phyloP scores from a whole-genome alignment of 768 basidiomycete genomes.

The Steccherinum ochraceum region DNA sequence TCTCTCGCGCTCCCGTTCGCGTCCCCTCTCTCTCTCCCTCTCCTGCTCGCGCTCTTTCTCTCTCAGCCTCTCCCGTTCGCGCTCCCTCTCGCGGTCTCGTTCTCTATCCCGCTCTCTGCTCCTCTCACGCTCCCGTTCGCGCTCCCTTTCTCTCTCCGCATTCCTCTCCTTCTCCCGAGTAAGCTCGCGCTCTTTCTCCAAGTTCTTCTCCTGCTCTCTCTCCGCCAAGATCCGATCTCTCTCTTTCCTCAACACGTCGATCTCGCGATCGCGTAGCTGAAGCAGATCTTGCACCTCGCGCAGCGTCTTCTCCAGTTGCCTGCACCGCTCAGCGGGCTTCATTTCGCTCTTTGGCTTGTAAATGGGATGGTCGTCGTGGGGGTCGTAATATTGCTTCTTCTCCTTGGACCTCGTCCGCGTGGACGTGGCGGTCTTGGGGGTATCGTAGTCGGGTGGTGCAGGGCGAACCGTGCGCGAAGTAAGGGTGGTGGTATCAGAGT shows the following conservation, averaged over 20 bases:
- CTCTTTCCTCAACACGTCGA: conserved; percentile 45
- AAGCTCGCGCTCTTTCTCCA: conserved; percentile 12
- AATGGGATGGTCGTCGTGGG: conserved; percentile 34
- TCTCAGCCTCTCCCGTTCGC: conserved; percentile 14
- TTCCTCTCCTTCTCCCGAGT: conserved; percentile 2
- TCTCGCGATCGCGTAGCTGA: conserved; percentile 50
- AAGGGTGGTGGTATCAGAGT: neutral
- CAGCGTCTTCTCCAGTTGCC: conserved; percentile 54
- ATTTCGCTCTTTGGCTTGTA: conserved; percentile 22
- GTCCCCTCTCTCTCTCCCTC: conserved; percentile 1
- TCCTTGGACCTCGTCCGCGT: neutral
- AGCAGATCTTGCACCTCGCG: conserved; percentile 59
- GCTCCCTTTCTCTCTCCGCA: conserved; percentile 8
- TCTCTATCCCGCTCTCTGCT: conserved; percentile 14
- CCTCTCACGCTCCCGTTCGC: conserved; percentile 6
- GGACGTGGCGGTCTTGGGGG: neutral
- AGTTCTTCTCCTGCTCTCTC: conserved; percentile 19
- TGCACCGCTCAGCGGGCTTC: conserved; percentile 57
- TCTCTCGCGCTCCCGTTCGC: neutral
- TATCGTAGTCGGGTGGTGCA: conserved; percentile 10
- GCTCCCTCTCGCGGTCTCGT: conserved; percentile 6
- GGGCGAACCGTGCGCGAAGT: conserved; percentile 10
- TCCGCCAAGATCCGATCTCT: conserved; percentile 25
- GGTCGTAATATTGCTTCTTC: neutral
- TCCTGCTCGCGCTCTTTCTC: conserved; percentile 9